Evolutionary conservation across 805 yeast genomes (phyloP), one percentile per base, ranked within the genome.

Genomic region (Saccharomyces eubayanus): DNA sequence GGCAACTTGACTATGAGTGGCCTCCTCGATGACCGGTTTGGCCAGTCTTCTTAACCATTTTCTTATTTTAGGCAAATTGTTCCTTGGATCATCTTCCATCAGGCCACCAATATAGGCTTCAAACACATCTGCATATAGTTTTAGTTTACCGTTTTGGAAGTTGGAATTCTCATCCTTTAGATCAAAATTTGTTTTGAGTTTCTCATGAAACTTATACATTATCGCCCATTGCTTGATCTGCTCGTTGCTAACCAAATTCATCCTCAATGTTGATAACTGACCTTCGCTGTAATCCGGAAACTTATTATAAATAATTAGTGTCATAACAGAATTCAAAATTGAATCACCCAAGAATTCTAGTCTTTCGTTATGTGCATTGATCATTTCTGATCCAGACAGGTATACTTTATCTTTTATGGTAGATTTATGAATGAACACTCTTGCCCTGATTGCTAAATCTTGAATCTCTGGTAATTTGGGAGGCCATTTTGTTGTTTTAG

Each of bases 61-160:
- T 58, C 77, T 77, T 6, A 86, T 77, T 24, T 69, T 75, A 1
- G 72, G 66, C 50, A 78, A 71, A 55, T 82, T 79, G 16, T 72
- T 68, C 11, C 71, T 72, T 45, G 68, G 64, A 24, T 73, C 69
- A 47, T 78, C 73, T 57, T 87, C 95, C 24, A 81, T 74, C 31
- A 92, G 69, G 0, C 95, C 99, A 6, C 96, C 98, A 48, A 94
- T 77, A 60, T 92, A 92, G 0, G 98, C 97, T 70, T 94, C 99
- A 66, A 92, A 88, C 0, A 87, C 82, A 74, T 92, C 99, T 0
- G 98, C 96, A 63, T 78, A 79, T 3, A 87, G 73, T 65, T 94
- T 94, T 58, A 79, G 79, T 55, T 77, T 81, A 8, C 88, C 87
- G 31, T 73, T 72, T 29, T 70, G 66, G 51, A 77, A 74, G 20